Percentiles rank a stretch among this genome's conserved stretches.
Evolutionary conservation across 129 eudicot species (phyloP).

Genomic region (Artemisia annua): DNA sequence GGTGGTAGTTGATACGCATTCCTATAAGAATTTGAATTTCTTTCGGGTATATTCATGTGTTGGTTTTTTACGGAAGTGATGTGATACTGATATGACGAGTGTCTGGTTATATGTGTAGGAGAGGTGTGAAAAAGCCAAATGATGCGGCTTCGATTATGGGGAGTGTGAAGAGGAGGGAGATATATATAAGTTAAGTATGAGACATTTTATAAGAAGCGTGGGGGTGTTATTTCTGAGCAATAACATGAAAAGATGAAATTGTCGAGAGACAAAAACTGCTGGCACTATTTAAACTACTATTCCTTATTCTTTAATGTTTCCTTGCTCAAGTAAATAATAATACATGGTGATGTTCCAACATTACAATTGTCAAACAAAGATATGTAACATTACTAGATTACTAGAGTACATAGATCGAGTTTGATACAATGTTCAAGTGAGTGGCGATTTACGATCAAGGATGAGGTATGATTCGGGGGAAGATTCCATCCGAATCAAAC

Average conservation of each 20-base stretch:
- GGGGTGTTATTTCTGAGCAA: constrained; percentile 26
- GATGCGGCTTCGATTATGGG: constrained; percentile 29
- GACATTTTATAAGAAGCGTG: constrained; percentile 14
- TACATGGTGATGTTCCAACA: too few species aligned
- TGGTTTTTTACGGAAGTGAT: constrained; percentile 17
- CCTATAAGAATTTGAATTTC: not conserved
- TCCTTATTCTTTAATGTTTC: constrained; percentile 8
- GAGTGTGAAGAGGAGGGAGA: not conserved
- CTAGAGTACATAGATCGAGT: too few species aligned
- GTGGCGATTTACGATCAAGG: too few species aligned
- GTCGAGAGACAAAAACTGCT: constrained; percentile 25
- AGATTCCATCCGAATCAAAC: too few species aligned
- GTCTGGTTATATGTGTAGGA: not conserved
- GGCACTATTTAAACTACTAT: constrained; percentile 27
- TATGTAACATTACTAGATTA: too few species aligned
- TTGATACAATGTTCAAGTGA: too few species aligned
- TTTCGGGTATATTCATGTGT: not conserved
- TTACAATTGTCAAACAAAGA: too few species aligned
- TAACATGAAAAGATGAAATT: constrained; percentile 20
- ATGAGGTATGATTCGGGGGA: too few species aligned
- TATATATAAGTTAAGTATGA: constrained; percentile 10
- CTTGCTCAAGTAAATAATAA: not conserved
- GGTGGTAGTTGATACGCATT: constrained; percentile 11
- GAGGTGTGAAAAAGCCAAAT: constrained; percentile 27
- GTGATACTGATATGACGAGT: constrained; percentile 16